Conservation (phyloP, 768 basidiomycete species). For the Rhizopogon roseolus region DNA sequence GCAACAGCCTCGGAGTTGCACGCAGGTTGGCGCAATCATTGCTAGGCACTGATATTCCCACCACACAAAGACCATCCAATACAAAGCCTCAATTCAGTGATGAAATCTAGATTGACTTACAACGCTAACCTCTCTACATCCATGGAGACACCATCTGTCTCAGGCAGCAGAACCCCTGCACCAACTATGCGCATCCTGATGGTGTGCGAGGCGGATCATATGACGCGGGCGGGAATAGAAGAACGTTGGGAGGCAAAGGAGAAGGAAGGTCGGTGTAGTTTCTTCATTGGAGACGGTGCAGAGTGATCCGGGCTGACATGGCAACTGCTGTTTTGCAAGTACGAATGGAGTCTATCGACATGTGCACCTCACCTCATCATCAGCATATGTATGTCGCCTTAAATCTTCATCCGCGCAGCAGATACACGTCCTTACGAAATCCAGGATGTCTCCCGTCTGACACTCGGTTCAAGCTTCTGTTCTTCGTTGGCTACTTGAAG, state of each 20-base stretch:
- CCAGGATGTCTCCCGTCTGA: too few relatives aligned
- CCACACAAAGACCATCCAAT: constrained; percentile 1
- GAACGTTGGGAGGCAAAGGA: constrained; percentile 30
- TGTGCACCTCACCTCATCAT: too few relatives aligned
- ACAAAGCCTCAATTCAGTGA: constrained; percentile 39
- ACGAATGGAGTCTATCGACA: too few relatives aligned
- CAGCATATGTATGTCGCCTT: too few relatives aligned
- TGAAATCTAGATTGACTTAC: constrained; percentile 41
- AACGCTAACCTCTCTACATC: constrained; percentile 28
- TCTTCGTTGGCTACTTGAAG: too few relatives aligned
- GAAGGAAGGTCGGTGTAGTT: constrained; percentile 17
- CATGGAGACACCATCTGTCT: background rate
- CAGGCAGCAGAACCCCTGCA: constrained; percentile 8
- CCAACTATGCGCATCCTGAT: constrained; percentile 43
- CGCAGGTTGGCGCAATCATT: constrained; percentile 60
- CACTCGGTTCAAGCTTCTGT: too few relatives aligned
- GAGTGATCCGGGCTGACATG: too few relatives aligned
- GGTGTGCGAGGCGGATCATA: constrained; percentile 57
- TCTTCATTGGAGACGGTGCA: too few relatives aligned
- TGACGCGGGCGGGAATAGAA: constrained; percentile 40
- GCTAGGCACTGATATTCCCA: constrained; percentile 51
- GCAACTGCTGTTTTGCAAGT: too few relatives aligned
- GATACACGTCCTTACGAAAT: too few relatives aligned
- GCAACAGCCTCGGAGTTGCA: constrained; percentile 60
- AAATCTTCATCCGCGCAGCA: too few relatives aligned